Conservation (phyloP, 2,329 filamentous ascomycete genomes). For the Penicillium rolfsii region DNA sequence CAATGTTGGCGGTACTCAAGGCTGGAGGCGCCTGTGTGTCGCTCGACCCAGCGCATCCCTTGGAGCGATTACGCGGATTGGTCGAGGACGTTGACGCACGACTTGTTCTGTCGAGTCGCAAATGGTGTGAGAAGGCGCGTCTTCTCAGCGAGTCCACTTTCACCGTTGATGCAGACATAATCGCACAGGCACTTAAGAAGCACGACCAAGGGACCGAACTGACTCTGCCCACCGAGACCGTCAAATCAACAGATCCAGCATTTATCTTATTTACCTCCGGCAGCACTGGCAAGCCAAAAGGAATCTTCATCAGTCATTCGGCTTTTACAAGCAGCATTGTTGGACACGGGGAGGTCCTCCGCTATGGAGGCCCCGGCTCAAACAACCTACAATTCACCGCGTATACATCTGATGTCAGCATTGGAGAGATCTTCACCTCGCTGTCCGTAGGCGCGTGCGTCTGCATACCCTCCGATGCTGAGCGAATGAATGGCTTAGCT, state of each 20-base stretch:
- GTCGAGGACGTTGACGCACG: not conserved
- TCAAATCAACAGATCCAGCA: slow-evolving; percentile 37
- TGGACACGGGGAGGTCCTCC: slow-evolving; percentile 48
- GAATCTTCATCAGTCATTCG: slow-evolving; percentile 60
- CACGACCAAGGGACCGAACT: not conserved
- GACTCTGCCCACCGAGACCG: not conserved
- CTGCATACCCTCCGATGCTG: slow-evolving; percentile 11
- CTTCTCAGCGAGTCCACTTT: not conserved
- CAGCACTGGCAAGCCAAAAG: slow-evolving; percentile 55
- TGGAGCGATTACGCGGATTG: slow-evolving; percentile 2
- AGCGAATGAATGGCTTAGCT: slow-evolving; percentile 5
- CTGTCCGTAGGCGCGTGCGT: slow-evolving; percentile 8
- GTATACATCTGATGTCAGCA: slow-evolving; percentile 27
- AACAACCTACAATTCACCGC: slow-evolving; percentile 43
- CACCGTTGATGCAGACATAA: not conserved
- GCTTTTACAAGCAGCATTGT: slow-evolving; percentile 56
- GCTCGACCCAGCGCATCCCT: slow-evolving; percentile 13
- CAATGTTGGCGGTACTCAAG: slow-evolving; percentile 14
- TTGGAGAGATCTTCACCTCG: slow-evolving; percentile 7
- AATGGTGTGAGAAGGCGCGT: not conserved
- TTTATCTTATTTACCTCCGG: slow-evolving; percentile 66
- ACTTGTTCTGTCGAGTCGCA: not conserved
- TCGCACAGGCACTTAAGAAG: not conserved
- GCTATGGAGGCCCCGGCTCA: slow-evolving; percentile 46
- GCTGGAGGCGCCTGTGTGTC: slow-evolving; percentile 15